Evolutionary conservation across 1,284 basidiomycete species (phyloP).

Genomic region (Jaminaea rosea): DNA sequence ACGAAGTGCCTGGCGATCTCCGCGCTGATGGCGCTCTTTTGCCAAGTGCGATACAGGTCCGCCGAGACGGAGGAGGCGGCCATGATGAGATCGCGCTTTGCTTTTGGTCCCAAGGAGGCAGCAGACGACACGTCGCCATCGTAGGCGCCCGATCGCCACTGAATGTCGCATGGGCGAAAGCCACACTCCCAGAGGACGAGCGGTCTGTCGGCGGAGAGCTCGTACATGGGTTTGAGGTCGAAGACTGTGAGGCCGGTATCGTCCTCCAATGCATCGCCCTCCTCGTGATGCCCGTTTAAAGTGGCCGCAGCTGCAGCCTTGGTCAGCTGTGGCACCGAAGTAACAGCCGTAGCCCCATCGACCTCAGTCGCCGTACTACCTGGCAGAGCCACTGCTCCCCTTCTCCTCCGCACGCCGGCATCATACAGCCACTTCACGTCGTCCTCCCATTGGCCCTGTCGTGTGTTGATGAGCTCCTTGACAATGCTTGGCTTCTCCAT

Average conservation of each 20-base stretch:
- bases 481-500: conserved; percentile 69
- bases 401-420: neutral
- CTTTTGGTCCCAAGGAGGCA: neutral
- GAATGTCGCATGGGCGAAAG: conserved; percentile 60
- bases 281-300: neutral
- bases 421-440: neutral
- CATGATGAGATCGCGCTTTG: neutral
- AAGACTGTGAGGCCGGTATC: conserved; percentile 12
- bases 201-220: conserved; percentile 84
- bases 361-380: conserved; percentile 4
- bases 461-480: conserved; percentile 65
- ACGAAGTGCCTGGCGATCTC: conserved; percentile 36
- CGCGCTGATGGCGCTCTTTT: conserved; percentile 19
- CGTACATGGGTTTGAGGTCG: conserved; percentile 68
- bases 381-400: conserved; percentile 1
- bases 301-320: neutral
- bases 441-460: conserved; percentile 23
- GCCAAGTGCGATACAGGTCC: conserved; percentile 29
- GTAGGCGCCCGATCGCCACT: conserved; percentile 63
- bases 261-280: neutral
- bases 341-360: conserved; percentile 2
- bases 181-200: conserved; percentile 86
- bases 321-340: neutral
- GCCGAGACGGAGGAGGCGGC: conserved; percentile 4
- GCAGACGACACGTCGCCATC: conserved; percentile 37